A percentile compares a stretch with the other conserved stretches of the same genome.
These are phyloP conservation scores for Trametes polyzona DNA, from an alignment of 1,284 basidiomycete species.

Conservation along the genomic window DNA sequence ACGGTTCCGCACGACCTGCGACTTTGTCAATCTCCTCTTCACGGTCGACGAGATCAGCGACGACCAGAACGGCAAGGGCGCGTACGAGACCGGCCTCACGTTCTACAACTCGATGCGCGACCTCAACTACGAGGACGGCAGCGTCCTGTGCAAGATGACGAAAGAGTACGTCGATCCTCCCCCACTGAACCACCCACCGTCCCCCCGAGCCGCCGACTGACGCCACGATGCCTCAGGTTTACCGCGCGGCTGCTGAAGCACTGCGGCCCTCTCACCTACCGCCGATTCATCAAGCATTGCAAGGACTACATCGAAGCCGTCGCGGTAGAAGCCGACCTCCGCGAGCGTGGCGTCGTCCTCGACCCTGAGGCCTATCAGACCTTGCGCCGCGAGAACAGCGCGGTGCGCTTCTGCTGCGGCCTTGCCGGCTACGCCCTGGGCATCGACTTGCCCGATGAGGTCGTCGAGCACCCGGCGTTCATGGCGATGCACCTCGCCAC, in stretches of 20 bases:
- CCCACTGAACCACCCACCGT: too few relatives aligned
- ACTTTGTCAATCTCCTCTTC: conserved; percentile 70
- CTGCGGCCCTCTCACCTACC: conserved; percentile 46
- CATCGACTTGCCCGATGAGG: conserved; percentile 63
- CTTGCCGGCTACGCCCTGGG: conserved; percentile 64
- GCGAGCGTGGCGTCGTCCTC: conserved; percentile 57
- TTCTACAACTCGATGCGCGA: conserved; percentile 58
- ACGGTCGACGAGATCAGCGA: conserved; percentile 74
- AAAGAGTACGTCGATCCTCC: conserved; percentile 58
- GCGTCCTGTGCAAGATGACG: conserved; percentile 58
- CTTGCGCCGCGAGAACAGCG: conserved; percentile 69
- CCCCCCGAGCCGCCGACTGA: conserved; percentile 3
- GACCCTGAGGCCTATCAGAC: conserved; percentile 54
- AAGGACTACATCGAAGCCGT: conserved; percentile 62
- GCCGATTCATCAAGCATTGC: conserved; percentile 58
- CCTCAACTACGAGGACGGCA: conserved; percentile 55
- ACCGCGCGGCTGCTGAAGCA: conserved; percentile 49
- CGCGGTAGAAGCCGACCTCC: conserved; percentile 60
- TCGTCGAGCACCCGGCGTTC: conserved; percentile 59
- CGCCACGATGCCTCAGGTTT: conserved; percentile 44
- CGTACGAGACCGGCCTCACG: conserved; percentile 54
- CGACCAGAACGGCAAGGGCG: conserved; percentile 61
- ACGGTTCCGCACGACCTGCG: conserved; percentile 62
- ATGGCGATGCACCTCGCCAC: conserved; percentile 59
- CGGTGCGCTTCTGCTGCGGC: conserved; percentile 63